phyloP scores from a whole-genome alignment of 2,329 filamentous ascomycete species.

The Lomentospora prolificans region DNA sequence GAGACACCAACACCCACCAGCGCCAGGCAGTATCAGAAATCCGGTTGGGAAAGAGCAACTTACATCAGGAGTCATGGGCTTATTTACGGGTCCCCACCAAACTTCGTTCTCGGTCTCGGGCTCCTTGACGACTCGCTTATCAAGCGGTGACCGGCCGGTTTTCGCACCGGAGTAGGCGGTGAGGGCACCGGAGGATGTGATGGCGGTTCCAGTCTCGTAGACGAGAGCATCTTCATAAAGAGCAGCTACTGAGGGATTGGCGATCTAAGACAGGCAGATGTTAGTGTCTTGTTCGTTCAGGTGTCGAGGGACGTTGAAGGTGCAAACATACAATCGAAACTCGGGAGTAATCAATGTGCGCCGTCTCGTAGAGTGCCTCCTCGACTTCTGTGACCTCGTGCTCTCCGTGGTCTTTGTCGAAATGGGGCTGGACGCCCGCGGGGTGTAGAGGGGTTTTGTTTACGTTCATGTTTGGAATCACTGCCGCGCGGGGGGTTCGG shows the following conservation, averaged over 20 bases:
- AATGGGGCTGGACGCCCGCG: constrained; percentile 59
- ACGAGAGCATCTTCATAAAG: constrained; percentile 96
- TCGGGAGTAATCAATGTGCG: constrained; percentile 98
- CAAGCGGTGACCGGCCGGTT: constrained; percentile 90
- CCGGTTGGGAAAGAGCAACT: constrained; percentile 19
- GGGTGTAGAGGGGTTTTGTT: constrained; percentile 94
- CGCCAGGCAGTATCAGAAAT: neutral
- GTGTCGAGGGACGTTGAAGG: constrained; percentile 1
- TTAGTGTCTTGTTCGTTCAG: constrained; percentile 13
- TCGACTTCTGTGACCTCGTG: constrained; percentile 90
- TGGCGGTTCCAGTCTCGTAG: constrained; percentile 95
- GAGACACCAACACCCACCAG: neutral
- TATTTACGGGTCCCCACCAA: constrained; percentile 99
- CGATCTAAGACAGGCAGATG: constrained; percentile 38
- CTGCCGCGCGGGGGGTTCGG: constrained; percentile 21
- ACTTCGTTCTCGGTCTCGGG: constrained; percentile 78
- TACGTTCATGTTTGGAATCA: constrained; percentile 48
- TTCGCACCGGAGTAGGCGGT: constrained; percentile 97
- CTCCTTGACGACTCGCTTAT: constrained; percentile 97
- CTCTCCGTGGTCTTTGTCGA: constrained; percentile 49
- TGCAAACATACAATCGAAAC: constrained; percentile 76
- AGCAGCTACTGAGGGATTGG: constrained; percentile 89
- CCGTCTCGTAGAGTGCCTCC: constrained; percentile 93
- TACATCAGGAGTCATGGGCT: constrained; percentile 96
- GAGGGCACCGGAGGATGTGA: constrained; percentile 88